Evolutionary conservation across 2,329 filamentous ascomycete species (phyloP).

Genomic region (Beauveria varroae): DNA sequence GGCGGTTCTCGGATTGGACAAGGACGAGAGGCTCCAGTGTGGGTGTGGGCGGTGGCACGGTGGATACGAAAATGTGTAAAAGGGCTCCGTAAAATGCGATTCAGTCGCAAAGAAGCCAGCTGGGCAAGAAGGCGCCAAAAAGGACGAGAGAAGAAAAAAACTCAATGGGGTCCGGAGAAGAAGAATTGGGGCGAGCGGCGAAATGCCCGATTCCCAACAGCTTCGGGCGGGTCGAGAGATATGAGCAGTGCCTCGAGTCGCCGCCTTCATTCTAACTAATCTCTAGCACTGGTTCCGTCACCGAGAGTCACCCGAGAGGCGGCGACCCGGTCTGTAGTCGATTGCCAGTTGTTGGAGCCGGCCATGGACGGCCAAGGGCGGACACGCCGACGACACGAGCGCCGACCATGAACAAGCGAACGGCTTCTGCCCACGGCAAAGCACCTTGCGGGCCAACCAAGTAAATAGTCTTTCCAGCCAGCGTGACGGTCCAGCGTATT

Average conservation of each 20-base stretch:
- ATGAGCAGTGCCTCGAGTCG: background rate
- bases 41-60: background rate
- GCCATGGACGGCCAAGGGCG: background rate
- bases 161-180: background rate
- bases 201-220: constrained; percentile 9
- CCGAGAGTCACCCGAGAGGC: constrained; percentile 4
- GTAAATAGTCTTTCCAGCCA: background rate
- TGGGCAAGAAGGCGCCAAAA: background rate
- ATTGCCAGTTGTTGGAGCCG: background rate
- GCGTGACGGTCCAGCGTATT: background rate
- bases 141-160: background rate
- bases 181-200: constrained; percentile 7
- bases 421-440: constrained; percentile 3
- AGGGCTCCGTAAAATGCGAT: constrained; percentile 7
- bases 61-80: constrained; percentile 1
- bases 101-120: background rate
- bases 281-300: constrained; percentile 4
- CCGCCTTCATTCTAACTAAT: background rate
- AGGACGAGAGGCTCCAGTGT: background rate
- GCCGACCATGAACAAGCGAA: background rate
- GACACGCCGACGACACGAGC: constrained; percentile 4
- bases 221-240: constrained; percentile 4
- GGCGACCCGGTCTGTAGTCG: background rate
- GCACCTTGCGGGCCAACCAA: background rate
- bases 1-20: constrained; percentile 11